Percentiles rank a stretch among this genome's conserved stretches.
phyloP scores from a whole-genome alignment of 768 basidiomycete genomes.

The Trametes meyenii region DNA sequence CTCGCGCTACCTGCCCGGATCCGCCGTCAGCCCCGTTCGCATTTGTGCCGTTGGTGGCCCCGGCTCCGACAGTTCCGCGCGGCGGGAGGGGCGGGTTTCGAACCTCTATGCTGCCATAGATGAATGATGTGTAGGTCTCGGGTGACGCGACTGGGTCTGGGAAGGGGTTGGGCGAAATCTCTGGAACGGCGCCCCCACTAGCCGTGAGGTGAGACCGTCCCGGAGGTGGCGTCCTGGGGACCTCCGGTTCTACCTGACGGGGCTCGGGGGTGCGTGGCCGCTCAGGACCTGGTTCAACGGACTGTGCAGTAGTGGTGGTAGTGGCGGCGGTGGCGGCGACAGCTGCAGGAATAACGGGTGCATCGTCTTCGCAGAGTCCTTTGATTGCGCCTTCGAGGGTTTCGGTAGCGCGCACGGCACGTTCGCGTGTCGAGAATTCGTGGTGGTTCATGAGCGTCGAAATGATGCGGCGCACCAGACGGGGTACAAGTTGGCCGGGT shows the following conservation, averaged over 20 bases:
- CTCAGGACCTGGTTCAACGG: not conserved
- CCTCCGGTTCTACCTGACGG: conserved; percentile 36
- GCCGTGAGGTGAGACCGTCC: conserved; percentile 25
- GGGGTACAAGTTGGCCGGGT: conserved; percentile 63
- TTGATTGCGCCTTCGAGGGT: conserved; percentile 68
- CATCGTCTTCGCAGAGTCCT: conserved; percentile 71
- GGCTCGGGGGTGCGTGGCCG: conserved; percentile 29
- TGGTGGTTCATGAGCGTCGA: conserved; percentile 69
- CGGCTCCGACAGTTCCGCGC: conserved; percentile 13
- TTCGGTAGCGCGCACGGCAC: conserved; percentile 69
- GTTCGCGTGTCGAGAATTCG: conserved; percentile 73
- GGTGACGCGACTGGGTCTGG: conserved; percentile 63
- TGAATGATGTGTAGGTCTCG: conserved; percentile 60
- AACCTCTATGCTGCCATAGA: conserved; percentile 61
- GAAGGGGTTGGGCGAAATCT: conserved; percentile 68
- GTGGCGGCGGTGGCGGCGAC: conserved; percentile 14
- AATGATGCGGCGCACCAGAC: conserved; percentile 72
- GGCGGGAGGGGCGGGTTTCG: conserved; percentile 46
- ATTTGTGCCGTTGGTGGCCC: conserved; percentile 2
- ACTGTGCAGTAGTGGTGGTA: not conserved
- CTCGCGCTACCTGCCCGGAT: conserved; percentile 11
- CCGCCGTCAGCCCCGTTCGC: conserved; percentile 15
- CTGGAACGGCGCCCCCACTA: conserved; percentile 37
- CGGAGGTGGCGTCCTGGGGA: conserved; percentile 55
- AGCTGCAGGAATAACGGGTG: conserved; percentile 16